Percentiles rank a stretch among this genome's conserved stretches.
These are phyloP conservation scores for Leccinum pellstonianum DNA, from an alignment of 768 basidiomycete genomes.

Conservation along the genomic window DNA sequence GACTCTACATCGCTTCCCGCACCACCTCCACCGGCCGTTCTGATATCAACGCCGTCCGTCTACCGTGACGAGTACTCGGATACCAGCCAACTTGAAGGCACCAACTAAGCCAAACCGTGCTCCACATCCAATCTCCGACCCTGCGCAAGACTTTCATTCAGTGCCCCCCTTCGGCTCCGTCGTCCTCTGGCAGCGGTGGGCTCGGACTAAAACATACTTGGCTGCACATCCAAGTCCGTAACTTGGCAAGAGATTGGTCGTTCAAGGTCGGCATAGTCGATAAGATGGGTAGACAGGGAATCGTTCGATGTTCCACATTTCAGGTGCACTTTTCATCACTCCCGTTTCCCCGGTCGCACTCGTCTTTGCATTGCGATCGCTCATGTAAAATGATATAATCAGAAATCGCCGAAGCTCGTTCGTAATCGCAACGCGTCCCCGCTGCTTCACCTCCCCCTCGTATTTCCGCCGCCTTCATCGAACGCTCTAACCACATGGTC, in stretches of 20 bases:
- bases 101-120: conserved; percentile 59
- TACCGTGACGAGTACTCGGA: conserved; percentile 29
- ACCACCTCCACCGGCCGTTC: conserved; percentile 44
- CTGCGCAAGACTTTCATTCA: conserved; percentile 65
- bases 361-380: conserved; percentile 3
- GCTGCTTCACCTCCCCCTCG: conserved; percentile 62
- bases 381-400: conserved; percentile 12
- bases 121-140: conserved; percentile 80
- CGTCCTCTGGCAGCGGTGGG: conserved; percentile 22
- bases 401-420: conserved; percentile 58
- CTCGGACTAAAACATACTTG: conserved; percentile 69
- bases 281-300: conserved; percentile 53
- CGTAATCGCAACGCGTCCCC: conserved; percentile 41
- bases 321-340: conserved; percentile 49
- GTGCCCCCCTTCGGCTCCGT: conserved; percentile 44
- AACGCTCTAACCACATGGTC: too few species aligned
- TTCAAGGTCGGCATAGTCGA: conserved; percentile 77
- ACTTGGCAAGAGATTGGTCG: conserved; percentile 66
- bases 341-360: conserved; percentile 3
- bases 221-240: conserved; percentile 73
- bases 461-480: too few species aligned
- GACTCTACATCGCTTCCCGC: conserved; percentile 51
- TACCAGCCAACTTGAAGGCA: conserved; percentile 31
- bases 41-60: conserved; percentile 43
- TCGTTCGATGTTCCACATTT: conserved; percentile 72